A percentile compares a stretch with the other conserved stretches of the same genome.
These are phyloP conservation scores for Rostrohypoxylon terebratum DNA, from an alignment of 495 filamentous ascomycete genomes.

Conservation along the genomic window DNA sequence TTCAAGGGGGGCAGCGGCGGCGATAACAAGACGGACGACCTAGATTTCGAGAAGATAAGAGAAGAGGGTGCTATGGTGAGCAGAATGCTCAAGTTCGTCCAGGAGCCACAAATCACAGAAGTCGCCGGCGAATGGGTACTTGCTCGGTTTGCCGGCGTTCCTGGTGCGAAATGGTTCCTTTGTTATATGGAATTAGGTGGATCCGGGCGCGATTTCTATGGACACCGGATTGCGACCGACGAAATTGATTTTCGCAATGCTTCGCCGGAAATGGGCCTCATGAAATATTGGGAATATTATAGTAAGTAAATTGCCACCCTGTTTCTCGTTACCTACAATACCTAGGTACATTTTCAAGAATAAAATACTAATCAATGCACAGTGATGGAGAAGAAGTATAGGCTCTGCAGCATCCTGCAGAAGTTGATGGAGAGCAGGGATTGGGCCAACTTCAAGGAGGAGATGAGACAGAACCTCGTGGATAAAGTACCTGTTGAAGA, in stretches of 20 bases:
- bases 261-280: slow-evolving; percentile 52
- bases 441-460: slow-evolving; percentile 32
- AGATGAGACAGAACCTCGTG: slow-evolving; percentile 27
- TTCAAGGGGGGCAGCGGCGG: slow-evolving; percentile 10
- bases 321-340: neutral
- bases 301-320: slow-evolving; percentile 19
- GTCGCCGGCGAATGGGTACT: slow-evolving; percentile 64
- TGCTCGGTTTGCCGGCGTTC: slow-evolving; percentile 56
- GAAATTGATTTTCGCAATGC: slow-evolving; percentile 55
- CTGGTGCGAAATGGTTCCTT: slow-evolving; percentile 61
- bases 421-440: slow-evolving; percentile 38
- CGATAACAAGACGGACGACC: neutral
- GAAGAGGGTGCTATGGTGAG: slow-evolving; percentile 51
- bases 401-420: slow-evolving; percentile 52
- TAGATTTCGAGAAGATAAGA: slow-evolving; percentile 31
- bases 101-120: slow-evolving; percentile 52
- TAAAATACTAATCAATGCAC: neutral
- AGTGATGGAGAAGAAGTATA: slow-evolving; percentile 54
- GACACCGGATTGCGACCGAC: slow-evolving; percentile 53
- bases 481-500: slow-evolving; percentile 20
- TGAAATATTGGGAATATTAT: slow-evolving; percentile 55
- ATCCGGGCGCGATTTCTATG: slow-evolving; percentile 52
- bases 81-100: slow-evolving; percentile 58
- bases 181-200: slow-evolving; percentile 58
- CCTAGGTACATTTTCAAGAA: too few relatives aligned